Base-by-base conservation (phyloP, 1,284 basidiomycete species). In the Sanghuangporus sanghuang region DNA sequence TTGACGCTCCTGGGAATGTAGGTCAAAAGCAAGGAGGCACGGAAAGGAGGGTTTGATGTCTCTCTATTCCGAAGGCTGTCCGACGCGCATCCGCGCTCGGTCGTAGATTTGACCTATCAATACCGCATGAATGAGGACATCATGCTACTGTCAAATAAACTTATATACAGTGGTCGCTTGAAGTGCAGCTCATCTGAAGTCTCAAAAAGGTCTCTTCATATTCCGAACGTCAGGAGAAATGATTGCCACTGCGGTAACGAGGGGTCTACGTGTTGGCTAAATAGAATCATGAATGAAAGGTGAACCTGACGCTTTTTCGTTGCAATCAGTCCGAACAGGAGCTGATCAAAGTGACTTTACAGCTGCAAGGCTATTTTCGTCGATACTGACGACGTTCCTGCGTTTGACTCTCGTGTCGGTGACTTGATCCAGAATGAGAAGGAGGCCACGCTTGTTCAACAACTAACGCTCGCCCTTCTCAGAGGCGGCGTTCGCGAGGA, bases 51-150 rank as follows among this genome's bases (percentile, higher is more conserved):
- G 0, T 78, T 98, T 32, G 95, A 98, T 67, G 80, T 92, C 1
- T 96, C 93, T 0, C 81, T 99, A 8, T 99, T 99, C 80, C 86
- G 92, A 56, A 82, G 88, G 1, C 82, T 99, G 3, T 93, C 92
- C 0, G 89, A 95, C 53, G 87, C 90, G 0, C 93, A 98, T 70
- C 93, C 93, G 0, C 75, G 85, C 21, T 86, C 94, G 1, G 90
- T 98, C 49, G 85, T 91, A 18, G 89, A 95, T 67, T 81, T 99
- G 38, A 83, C 85, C 0, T 81, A 89, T 59, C 96, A 99, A 73
- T 99, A 99, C 73, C 83, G 97, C 60, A 99, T 99, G 96, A 98
- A 96, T 73, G 85, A 84, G 63, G 95, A 97, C 65, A 98, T 99
- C 72, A 99, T 98, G 96, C 73, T 84, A 7, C 78, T 99, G 11